phyloP scores from a whole-genome alignment of 352 stramenopile genomes.

The Globisporangium cystogenes region DNA sequence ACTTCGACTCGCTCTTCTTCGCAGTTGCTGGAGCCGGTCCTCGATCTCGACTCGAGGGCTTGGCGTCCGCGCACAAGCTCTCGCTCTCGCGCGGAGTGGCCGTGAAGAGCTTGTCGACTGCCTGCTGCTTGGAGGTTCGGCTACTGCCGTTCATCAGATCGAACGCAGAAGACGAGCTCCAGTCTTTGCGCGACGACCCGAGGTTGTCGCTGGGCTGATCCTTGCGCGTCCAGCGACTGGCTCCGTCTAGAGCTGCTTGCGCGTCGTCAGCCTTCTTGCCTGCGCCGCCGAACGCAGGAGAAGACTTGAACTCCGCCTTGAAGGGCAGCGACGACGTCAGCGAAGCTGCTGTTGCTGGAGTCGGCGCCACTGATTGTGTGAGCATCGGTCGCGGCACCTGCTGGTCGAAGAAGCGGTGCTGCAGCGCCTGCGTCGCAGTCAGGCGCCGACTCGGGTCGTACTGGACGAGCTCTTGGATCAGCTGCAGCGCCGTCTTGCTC shows the following conservation, averaged over 20 bases:
- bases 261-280: constrained; percentile 9
- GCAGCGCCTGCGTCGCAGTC: constrained; percentile 87
- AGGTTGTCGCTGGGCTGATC: constrained; percentile 1
- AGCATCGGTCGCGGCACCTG: constrained; percentile 35
- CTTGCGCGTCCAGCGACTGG: constrained; percentile 12
- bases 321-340: constrained; percentile 5
- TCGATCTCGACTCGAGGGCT: constrained; percentile 7
- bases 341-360: background rate
- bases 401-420: constrained; percentile 92
- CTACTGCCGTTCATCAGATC: background rate
- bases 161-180: constrained; percentile 4
- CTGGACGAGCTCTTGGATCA: constrained; percentile 89
- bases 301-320: constrained; percentile 28
- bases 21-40: background rate
- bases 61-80: constrained; percentile 10
- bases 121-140: constrained; percentile 5
- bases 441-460: constrained; percentile 88
- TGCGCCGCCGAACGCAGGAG: background rate
- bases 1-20: background rate
- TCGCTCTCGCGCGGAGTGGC: constrained; percentile 14
- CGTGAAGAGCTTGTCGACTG: constrained; percentile 8
- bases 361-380: constrained; percentile 4
- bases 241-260: background rate
- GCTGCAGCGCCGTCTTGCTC: constrained; percentile 56
- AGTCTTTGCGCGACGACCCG: constrained; percentile 11